Conservation (phyloP, 257 asterid species). For the Phtheirospermum japonicum region DNA sequence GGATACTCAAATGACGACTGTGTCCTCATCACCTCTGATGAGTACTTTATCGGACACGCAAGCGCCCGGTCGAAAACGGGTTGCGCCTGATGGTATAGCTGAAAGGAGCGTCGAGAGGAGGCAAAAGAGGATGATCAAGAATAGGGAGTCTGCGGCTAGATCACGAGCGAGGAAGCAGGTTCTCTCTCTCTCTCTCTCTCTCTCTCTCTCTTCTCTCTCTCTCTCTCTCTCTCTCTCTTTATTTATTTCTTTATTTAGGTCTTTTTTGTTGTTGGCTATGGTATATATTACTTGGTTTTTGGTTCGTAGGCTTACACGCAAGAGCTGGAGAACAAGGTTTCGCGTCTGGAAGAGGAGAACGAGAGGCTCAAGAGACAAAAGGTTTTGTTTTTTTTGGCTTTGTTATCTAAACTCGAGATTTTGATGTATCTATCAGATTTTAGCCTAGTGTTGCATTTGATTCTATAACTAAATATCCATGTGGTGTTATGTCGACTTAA, state of each 20-base stretch:
- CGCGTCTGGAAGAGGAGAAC: conserved; percentile 86
- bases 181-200: too few species aligned
- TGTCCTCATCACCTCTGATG: conserved; percentile 52
- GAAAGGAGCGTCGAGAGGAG: conserved; percentile 81
- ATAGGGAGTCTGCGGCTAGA: conserved; percentile 93
- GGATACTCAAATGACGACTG: conserved; percentile 54
- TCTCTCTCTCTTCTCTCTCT: too few species aligned
- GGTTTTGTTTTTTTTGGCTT: conserved; percentile 48
- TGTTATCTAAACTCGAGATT: background rate
- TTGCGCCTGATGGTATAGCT: conserved; percentile 59
- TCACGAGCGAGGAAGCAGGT: conserved; percentile 97
- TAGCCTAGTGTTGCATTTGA: too few species aligned
- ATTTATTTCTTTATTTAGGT: too few species aligned
- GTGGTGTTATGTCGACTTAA: too few species aligned
- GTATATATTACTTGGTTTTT: conserved; percentile 15
- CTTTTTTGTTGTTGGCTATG: conserved; percentile 12
- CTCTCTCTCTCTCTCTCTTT: too few species aligned
- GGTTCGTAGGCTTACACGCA: conserved; percentile 77
- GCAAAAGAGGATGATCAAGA: conserved; percentile 95
- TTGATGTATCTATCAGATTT: too few species aligned
- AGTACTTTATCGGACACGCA: conserved; percentile 73
- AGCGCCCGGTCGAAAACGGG: conserved; percentile 66
- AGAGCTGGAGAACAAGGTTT: conserved; percentile 91
- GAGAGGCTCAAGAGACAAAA: conserved; percentile 74
- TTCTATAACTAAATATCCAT: too few species aligned